These are phyloP conservation scores for Mycena vulgaris DNA, from an alignment of 768 basidiomycete genomes.

Conservation along the genomic window DNA sequence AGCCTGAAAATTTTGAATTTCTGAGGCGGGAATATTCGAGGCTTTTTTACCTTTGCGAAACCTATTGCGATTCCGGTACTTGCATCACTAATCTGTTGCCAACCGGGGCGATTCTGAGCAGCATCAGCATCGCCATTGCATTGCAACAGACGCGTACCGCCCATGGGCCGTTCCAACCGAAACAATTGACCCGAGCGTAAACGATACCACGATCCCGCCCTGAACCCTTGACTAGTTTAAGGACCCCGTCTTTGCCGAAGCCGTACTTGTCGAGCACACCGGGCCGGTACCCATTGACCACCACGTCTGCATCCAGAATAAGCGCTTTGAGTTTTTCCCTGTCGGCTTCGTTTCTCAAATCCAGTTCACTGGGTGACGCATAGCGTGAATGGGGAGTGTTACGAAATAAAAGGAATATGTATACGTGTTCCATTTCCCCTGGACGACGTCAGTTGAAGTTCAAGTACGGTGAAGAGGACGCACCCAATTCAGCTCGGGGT, in stretches of 20 bases:
- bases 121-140: background rate
- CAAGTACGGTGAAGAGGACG: background rate
- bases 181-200: background rate
- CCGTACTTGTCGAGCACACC: conserved; percentile 47
- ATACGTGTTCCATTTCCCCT: conserved; percentile 7
- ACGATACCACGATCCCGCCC: background rate
- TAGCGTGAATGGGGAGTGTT: background rate
- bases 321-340: conserved; percentile 33
- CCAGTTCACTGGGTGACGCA: conserved; percentile 32
- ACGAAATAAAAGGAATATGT: background rate
- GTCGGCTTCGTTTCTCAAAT: conserved; percentile 43
- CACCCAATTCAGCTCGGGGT: conserved; percentile 37
- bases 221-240: conserved; percentile 31
- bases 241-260: conserved; percentile 48
- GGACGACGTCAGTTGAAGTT: background rate
- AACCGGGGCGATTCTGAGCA: background rate
- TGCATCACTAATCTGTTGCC: background rate
- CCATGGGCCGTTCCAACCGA: background rate
- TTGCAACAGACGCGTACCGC: background rate
- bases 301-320: conserved; percentile 46
- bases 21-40: background rate
- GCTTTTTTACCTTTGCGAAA: background rate
- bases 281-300: conserved; percentile 50
- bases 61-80: background rate
- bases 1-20: background rate